These are phyloP conservation scores for Malania oleifera DNA, from an alignment of 164 flowering plant genomes.

Conservation along the genomic window DNA sequence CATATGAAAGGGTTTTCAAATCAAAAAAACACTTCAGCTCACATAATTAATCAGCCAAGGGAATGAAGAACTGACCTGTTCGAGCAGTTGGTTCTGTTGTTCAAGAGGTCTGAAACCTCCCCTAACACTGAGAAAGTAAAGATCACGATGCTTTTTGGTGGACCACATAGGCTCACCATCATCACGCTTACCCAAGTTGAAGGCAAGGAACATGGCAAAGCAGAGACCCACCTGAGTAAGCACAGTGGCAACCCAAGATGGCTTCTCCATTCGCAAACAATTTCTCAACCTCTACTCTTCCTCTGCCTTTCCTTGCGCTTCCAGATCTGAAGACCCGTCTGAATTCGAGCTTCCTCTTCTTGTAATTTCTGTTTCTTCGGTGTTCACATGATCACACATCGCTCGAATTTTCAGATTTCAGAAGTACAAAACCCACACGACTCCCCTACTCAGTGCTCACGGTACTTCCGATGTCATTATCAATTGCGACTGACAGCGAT, in stretches of 20 bases:
- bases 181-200: constrained; percentile 39
- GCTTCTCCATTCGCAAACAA: constrained; percentile 25
- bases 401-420: too few relatives aligned
- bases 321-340: neutral
- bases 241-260: constrained; percentile 49
- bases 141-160: constrained; percentile 20
- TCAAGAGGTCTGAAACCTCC: constrained; percentile 46
- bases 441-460: too few relatives aligned
- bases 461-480: too few relatives aligned
- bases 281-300: neutral
- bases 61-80: constrained; percentile 34
- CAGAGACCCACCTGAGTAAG: constrained; percentile 42
- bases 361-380: too few relatives aligned
- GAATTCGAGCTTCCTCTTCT: neutral
- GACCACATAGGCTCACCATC: constrained; percentile 8
- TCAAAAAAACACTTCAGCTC: too few relatives aligned
- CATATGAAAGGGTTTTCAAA: too few relatives aligned
- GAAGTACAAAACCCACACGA: too few relatives aligned
- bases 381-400: too few relatives aligned
- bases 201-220: constrained; percentile 37
- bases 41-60: neutral
- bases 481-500: too few relatives aligned
- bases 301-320: neutral
- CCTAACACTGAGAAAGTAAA: constrained; percentile 50
- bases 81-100: constrained; percentile 52